Conservation (phyloP, 2,329 filamentous ascomycete genomes). For the Aspergillus brasiliensis region DNA sequence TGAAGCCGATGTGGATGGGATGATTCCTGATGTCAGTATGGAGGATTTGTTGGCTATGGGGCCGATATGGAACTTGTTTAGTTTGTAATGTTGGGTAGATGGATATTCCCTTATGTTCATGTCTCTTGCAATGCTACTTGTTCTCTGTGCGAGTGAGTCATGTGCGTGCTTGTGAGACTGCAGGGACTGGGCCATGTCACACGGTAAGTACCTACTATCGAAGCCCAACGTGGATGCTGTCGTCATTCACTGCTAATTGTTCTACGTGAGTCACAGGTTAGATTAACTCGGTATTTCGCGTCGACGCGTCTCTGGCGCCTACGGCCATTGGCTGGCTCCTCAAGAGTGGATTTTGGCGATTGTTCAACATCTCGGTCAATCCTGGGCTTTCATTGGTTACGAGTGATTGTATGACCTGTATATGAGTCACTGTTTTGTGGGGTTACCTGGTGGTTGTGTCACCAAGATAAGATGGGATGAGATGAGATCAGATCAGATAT, state of each 20-base stretch:
- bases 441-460: no score
- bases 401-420: background rate
- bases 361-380: background rate
- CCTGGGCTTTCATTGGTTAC: background rate
- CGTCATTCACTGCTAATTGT: background rate
- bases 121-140: no score
- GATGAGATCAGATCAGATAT: no score
- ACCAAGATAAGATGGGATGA: no score
- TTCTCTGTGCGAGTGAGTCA: no score
- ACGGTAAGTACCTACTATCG: background rate
- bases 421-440: background rate
- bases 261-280: background rate
- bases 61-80: background rate
- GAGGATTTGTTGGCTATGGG: constrained; percentile 1
- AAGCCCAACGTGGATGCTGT: background rate
- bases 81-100: background rate
- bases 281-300: background rate
- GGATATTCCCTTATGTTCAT: background rate
- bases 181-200: background rate
- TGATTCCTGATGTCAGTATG: background rate
- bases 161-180: no score
- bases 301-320: background rate
- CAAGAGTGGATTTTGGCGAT: background rate
- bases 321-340: background rate
- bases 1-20: background rate